phyloP scores from a whole-genome alignment of 1,139 yeast genomes.

The Arxiozyma slooffiae region DNA sequence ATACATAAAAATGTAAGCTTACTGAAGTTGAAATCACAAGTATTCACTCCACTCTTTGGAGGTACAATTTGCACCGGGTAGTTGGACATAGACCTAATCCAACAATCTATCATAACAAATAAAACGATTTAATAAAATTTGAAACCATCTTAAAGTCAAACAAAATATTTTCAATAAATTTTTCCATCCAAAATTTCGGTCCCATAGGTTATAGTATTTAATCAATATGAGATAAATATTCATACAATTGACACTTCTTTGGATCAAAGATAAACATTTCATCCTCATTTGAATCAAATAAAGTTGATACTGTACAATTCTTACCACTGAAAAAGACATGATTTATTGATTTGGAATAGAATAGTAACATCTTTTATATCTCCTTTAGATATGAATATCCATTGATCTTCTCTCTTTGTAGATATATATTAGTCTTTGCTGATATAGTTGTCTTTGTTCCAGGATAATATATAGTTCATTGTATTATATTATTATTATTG shows the following conservation, averaged over 20 bases:
- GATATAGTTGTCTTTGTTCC: slow-evolving; percentile 2
- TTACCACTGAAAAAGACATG: slow-evolving; percentile 1
- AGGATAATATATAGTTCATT: not conserved
- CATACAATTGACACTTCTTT: slow-evolving; percentile 1
- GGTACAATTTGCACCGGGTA: slow-evolving; percentile 2
- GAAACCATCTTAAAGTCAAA: not conserved
- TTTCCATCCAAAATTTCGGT: slow-evolving; percentile 16
- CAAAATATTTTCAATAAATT: not conserved
- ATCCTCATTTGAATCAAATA: slow-evolving; percentile 48
- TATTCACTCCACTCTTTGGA: not conserved
- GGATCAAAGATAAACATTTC: slow-evolving; percentile 41
- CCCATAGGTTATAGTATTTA: slow-evolving; percentile 12
- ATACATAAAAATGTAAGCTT: slow-evolving; percentile 59
- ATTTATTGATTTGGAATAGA: not conserved
- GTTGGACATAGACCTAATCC: slow-evolving; percentile 33
- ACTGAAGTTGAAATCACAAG: slow-evolving; percentile 38
- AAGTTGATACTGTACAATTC: slow-evolving; percentile 6
- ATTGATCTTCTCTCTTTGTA: not conserved
- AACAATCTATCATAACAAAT: slow-evolving; percentile 62
- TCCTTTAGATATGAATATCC: not conserved
- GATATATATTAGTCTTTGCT: not conserved
- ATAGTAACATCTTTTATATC: not conserved
- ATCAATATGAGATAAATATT: not conserved
- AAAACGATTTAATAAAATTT: slow-evolving; percentile 66
- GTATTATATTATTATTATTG: too few relatives aligned